Conservation (phyloP, 768 basidiomycete species). For the Russula vinacea region DNA sequence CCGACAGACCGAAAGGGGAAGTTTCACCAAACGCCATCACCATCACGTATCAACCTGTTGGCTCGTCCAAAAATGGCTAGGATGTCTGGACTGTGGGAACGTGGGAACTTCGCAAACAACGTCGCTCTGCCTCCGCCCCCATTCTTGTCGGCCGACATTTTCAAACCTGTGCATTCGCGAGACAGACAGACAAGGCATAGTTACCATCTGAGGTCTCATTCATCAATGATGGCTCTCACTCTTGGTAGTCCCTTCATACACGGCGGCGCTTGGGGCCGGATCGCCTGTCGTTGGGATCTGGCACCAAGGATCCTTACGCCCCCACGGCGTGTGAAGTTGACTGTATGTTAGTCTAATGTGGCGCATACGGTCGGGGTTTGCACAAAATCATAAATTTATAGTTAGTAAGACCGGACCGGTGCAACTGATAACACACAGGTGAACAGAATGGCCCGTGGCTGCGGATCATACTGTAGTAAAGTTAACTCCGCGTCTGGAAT, state of each 20-base stretch:
- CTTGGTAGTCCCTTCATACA: neutral
- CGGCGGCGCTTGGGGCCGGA: neutral
- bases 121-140: neutral
- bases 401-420: constrained; percentile 7
- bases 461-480: neutral
- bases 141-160: neutral
- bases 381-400: neutral
- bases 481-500: constrained; percentile 7
- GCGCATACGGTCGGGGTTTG: neutral
- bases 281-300: neutral
- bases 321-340: neutral
- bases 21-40: no score
- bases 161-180: constrained; percentile 14
- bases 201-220: neutral
- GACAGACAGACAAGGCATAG: neutral
- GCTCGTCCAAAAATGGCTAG: neutral
- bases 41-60: no score
- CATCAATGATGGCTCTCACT: constrained; percentile 12
- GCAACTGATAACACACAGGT: neutral
- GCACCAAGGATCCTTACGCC: neutral
- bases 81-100: neutral
- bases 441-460: neutral
- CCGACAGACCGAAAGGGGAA: no score
- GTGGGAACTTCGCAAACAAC: neutral
- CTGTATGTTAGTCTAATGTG: constrained; percentile 18